Percentiles rank a stretch among this genome's conserved stretches.
These are phyloP conservation scores for Suillus weaverae DNA, from an alignment of 768 basidiomycete genomes.

Conservation along the genomic window DNA sequence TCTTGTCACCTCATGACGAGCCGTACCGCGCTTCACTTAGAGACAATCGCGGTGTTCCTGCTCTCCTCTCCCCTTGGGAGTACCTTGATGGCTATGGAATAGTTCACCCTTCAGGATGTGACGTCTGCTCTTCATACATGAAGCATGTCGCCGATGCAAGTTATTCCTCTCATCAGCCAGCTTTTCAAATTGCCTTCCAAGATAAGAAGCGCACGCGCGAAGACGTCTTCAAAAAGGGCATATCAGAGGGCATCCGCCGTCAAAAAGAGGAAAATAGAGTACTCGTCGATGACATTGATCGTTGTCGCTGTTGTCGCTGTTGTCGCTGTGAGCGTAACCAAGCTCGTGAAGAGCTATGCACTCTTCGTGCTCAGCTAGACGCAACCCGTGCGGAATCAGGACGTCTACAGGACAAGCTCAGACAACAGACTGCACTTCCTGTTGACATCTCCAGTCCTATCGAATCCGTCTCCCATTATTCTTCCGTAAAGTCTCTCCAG, in stretches of 20 bases:
- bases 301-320: constrained; percentile 16
- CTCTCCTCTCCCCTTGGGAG: constrained; percentile 40
- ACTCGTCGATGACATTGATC: constrained; percentile 35
- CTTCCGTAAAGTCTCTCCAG: constrained; percentile 8
- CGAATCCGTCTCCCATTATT: constrained; percentile 9
- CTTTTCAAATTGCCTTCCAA: constrained; percentile 41
- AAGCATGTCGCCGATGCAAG: constrained; percentile 41
- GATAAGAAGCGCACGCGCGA: constrained; percentile 41
- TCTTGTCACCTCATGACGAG: constrained; percentile 34
- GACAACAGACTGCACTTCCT: not conserved
- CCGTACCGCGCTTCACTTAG: constrained; percentile 27
- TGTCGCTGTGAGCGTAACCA: constrained; percentile 36
- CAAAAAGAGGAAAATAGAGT: constrained; percentile 41
- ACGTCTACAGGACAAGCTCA: constrained; percentile 30
- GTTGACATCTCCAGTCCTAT: constrained; percentile 10
- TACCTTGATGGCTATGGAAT: constrained; percentile 40
- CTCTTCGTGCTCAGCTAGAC: constrained; percentile 36
- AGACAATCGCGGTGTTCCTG: constrained; percentile 34
- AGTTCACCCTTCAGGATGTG: constrained; percentile 41
- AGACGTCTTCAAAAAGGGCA: constrained; percentile 38
- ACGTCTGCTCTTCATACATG: constrained; percentile 39
- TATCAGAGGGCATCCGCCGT: constrained; percentile 40
- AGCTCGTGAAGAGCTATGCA: constrained; percentile 31
- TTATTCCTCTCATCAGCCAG: constrained; percentile 37
- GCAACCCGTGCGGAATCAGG: constrained; percentile 34